phyloP scores from a whole-genome alignment of 164 flowering plant genomes.

The Tinospora cordifolia region DNA sequence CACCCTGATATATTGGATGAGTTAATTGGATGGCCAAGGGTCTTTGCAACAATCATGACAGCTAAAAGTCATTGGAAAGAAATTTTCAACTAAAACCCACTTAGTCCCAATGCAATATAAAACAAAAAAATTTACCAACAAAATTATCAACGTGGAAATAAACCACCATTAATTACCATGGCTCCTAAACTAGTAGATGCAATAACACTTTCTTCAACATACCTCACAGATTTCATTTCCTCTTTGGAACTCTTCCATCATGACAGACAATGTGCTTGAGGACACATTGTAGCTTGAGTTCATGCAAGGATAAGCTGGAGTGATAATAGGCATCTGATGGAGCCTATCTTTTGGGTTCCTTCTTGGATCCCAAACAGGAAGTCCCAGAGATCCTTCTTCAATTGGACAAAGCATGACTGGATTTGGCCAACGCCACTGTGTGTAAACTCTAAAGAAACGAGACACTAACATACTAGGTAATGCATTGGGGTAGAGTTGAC shows the following conservation, averaged over 20 bases:
- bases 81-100: background rate
- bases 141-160: background rate
- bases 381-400: slow-evolving; percentile 70
- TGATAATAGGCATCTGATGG: slow-evolving; percentile 89
- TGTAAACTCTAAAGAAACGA: slow-evolving; percentile 53
- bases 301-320: slow-evolving; percentile 98
- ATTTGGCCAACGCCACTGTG: slow-evolving; percentile 62
- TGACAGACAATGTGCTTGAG: slow-evolving; percentile 70
- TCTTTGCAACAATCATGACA: too few species aligned
- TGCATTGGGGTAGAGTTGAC: slow-evolving; percentile 61
- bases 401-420: slow-evolving; percentile 61
- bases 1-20: background rate
- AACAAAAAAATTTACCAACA: background rate
- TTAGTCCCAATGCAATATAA: background rate
- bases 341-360: slow-evolving; percentile 53
- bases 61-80: too few species aligned
- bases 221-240: slow-evolving; percentile 86
- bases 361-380: slow-evolving; percentile 87
- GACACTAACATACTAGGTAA: slow-evolving; percentile 49
- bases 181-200: background rate
- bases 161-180: background rate
- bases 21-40: background rate
- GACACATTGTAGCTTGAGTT: slow-evolving; percentile 97
- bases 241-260: slow-evolving; percentile 76
- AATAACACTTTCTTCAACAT: slow-evolving; percentile 11